Conservation (phyloP, 2,329 filamentous ascomycete genomes). For the Xenosphaeropsis pyriputrescens region DNA sequence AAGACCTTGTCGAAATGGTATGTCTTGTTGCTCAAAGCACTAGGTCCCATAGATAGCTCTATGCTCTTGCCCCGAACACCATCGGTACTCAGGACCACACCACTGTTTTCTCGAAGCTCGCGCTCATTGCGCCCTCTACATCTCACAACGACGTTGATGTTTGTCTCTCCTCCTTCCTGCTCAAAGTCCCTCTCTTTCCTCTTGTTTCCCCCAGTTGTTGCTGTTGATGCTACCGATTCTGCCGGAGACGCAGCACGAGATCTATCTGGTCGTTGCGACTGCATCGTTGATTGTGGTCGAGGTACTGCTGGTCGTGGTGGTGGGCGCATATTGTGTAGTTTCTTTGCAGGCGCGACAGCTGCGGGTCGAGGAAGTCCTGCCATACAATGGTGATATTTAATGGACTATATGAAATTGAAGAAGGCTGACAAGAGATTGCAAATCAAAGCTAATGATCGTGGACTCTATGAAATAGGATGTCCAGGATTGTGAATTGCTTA, state of each 20-base stretch:
- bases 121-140: slow-evolving; percentile 87
- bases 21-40: slow-evolving; percentile 84
- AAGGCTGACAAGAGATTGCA: too few relatives aligned
- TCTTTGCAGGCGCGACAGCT: slow-evolving; percentile 27
- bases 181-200: slow-evolving; percentile 82
- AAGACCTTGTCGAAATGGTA: slow-evolving; percentile 98
- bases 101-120: slow-evolving; percentile 87
- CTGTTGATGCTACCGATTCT: slow-evolving; percentile 47
- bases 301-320: slow-evolving; percentile 36
- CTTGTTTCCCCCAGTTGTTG: slow-evolving; percentile 46
- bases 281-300: slow-evolving; percentile 28
- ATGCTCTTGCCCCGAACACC: slow-evolving; percentile 77
- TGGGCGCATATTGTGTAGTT: slow-evolving; percentile 30
- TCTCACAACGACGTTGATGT: slow-evolving; percentile 93
- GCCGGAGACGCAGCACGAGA: slow-evolving; percentile 43
- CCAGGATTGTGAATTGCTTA: too few relatives aligned
- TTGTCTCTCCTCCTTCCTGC: slow-evolving; percentile 67
- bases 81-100: slow-evolving; percentile 77
- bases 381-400: slow-evolving; percentile 22
- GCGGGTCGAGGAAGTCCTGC: slow-evolving; percentile 36
- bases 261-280: slow-evolving; percentile 9
- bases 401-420: too few relatives aligned
- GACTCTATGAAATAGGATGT: too few relatives aligned
- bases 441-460: too few relatives aligned
- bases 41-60: slow-evolving; percentile 83